Conservation (phyloP, 2,329 filamentous ascomycete genomes). For the Periconia sp. region DNA sequence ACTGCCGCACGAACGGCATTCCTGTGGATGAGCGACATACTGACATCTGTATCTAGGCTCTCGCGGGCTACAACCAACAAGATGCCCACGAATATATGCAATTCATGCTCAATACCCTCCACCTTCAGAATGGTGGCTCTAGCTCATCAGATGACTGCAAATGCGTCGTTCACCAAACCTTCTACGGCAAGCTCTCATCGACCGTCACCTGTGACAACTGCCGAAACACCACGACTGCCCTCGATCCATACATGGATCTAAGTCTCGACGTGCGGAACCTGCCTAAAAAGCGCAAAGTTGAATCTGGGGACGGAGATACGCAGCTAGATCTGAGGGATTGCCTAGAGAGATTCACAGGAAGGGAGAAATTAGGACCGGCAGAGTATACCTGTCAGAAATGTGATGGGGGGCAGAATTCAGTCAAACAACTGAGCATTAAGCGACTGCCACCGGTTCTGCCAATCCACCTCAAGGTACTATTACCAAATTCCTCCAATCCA, state of each 20-base stretch:
- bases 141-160: constrained; percentile 63
- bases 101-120: constrained; percentile 89
- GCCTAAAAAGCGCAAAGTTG: constrained; percentile 68
- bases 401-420: constrained; percentile 74
- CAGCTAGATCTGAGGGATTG: constrained; percentile 62
- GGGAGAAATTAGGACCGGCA: constrained; percentile 75
- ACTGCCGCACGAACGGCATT: no score
- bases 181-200: constrained; percentile 89
- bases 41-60: constrained; percentile 33
- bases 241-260: constrained; percentile 90
- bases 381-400: constrained; percentile 89
- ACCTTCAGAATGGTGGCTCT: constrained; percentile 73
- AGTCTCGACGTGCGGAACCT: constrained; percentile 82
- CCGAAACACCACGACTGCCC: constrained; percentile 77
- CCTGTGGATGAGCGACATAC: no score
- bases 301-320: constrained; percentile 36
- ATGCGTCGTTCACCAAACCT: constrained; percentile 93
- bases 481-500: no score
- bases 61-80: constrained; percentile 90
- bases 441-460: constrained; percentile 86
- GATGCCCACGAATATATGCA: constrained; percentile 98
- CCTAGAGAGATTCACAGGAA: constrained; percentile 84
- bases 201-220: constrained; percentile 92
- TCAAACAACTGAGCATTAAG: constrained; percentile 83
- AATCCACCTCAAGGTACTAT: constrained; percentile 85